phyloP scores from a whole-genome alignment of 192 early-diverging fungal species.

The Entophlyctis helioformis region DNA sequence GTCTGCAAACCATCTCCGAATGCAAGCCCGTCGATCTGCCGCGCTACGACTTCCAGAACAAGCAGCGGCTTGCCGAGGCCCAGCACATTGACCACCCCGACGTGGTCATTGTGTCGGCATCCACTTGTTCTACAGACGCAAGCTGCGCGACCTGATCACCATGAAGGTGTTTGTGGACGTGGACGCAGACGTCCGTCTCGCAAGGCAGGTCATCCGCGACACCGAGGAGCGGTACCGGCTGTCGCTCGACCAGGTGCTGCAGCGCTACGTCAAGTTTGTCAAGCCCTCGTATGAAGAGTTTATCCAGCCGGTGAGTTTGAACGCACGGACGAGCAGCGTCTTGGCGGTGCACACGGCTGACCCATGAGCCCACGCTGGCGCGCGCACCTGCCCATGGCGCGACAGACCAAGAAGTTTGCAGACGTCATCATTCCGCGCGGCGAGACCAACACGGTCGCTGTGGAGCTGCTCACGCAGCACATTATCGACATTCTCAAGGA shows the following conservation, averaged over 20 bases:
- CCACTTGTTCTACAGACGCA: conserved; percentile 57
- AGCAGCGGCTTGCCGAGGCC: conserved; percentile 7
- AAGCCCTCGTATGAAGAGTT: conserved; percentile 88
- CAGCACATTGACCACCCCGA: conserved; percentile 31
- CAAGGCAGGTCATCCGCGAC: conserved; percentile 27
- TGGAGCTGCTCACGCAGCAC: conserved; percentile 27
- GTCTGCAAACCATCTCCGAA: conserved; percentile 33
- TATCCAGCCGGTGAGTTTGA: conserved; percentile 49
- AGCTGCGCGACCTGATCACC: conserved; percentile 54
- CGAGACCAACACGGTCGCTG: conserved; percentile 25
- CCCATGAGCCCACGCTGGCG: no score
- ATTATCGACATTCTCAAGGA: conserved; percentile 20
- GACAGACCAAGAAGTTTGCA: conserved; percentile 30
- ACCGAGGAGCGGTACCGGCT: conserved; percentile 20
- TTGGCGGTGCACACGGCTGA: no score
- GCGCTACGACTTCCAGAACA: conserved; percentile 44
- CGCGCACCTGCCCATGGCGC: no score
- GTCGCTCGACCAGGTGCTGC: conserved; percentile 44
- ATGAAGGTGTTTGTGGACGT: conserved; percentile 83
- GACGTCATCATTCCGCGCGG: conserved; percentile 37
- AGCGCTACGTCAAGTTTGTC: conserved; percentile 58
- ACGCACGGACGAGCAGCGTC: no score
- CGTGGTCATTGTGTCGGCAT: conserved; percentile 73
- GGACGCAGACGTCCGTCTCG: conserved; percentile 67
- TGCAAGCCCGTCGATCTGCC: conserved; percentile 45